phyloP scores from a whole-genome alignment of 495 filamentous ascomycete species.

The Aspergillus sclerotiicarbonarius region DNA sequence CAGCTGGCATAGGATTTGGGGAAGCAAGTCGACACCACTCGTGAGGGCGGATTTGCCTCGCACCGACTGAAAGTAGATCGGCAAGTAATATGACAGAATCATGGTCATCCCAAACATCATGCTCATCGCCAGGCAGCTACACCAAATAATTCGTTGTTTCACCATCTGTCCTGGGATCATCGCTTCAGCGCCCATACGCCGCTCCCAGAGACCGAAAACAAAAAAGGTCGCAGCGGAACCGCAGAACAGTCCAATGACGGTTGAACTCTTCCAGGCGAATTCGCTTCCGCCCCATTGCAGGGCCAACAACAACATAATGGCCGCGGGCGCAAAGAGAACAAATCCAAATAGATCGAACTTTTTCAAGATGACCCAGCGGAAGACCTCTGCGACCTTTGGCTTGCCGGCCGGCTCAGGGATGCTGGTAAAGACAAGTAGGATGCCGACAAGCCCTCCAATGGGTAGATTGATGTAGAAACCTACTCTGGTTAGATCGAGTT shows the following conservation, averaged over 20 bases:
- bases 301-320: slow-evolving; percentile 43
- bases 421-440: slow-evolving; percentile 44
- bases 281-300: slow-evolving; percentile 36
- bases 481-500: background rate
- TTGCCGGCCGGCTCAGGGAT: background rate
- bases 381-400: background rate
- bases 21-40: slow-evolving; percentile 31
- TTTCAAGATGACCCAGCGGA: background rate
- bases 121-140: slow-evolving; percentile 3
- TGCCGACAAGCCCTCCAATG: slow-evolving; percentile 51
- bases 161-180: slow-evolving; percentile 35
- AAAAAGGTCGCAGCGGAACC: slow-evolving; percentile 36
- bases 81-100: slow-evolving; percentile 24
- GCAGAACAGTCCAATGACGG: slow-evolving; percentile 45
- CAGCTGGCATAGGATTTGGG: slow-evolving; percentile 42
- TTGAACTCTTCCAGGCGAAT: slow-evolving; percentile 39
- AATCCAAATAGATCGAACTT: slow-evolving; percentile 40
- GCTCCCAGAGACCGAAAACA: slow-evolving; percentile 43
- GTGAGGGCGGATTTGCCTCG: slow-evolving; percentile 20
- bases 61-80: slow-evolving; percentile 39
- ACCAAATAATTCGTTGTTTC: background rate
- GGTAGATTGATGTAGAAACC: slow-evolving; percentile 64
- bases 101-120: slow-evolving; percentile 6
- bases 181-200: slow-evolving; percentile 41
- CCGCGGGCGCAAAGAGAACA: slow-evolving; percentile 32